phyloP scores from a whole-genome alignment of 2,329 filamentous ascomycete species.

The Endoconidiophora laricicola region DNA sequence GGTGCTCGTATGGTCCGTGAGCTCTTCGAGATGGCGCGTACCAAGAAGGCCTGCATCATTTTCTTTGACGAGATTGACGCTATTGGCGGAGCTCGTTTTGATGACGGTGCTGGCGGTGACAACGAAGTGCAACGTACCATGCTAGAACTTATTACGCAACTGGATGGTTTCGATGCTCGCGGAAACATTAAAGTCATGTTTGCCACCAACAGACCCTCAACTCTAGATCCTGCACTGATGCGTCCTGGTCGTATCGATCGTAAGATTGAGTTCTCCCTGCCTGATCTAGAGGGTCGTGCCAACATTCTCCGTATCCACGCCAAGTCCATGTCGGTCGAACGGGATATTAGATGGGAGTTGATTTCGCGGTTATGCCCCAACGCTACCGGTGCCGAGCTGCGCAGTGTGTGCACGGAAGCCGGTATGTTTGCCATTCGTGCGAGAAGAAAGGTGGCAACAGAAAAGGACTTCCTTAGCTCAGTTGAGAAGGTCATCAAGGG shows the following conservation, averaged over 20 bases:
- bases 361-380: slow-evolving; percentile 96
- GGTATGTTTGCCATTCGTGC: slow-evolving; percentile 97
- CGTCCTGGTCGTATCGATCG: slow-evolving; percentile 91
- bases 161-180: slow-evolving; percentile 89
- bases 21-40: slow-evolving; percentile 97
- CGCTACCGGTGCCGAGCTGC: slow-evolving; percentile 85
- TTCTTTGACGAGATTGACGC: slow-evolving; percentile 94
- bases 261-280: slow-evolving; percentile 97
- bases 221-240: slow-evolving; percentile 92
- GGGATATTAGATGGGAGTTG: slow-evolving; percentile 96
- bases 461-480: slow-evolving; percentile 96
- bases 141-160: slow-evolving; percentile 91
- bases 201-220: slow-evolving; percentile 90
- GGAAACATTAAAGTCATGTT: slow-evolving; percentile 99
- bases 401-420: slow-evolving; percentile 93
- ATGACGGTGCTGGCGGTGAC: slow-evolving; percentile 89
- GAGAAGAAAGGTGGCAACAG: slow-evolving; percentile 88
- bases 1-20: slow-evolving; percentile 97
- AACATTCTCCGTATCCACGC: slow-evolving; percentile 97
- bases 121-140: slow-evolving; percentile 97
- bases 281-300: slow-evolving; percentile 89
- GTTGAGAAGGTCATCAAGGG: slow-evolving; percentile 99
- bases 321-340: slow-evolving; percentile 98
- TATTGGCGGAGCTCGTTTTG: slow-evolving; percentile 87
- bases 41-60: slow-evolving; percentile 99